A percentile compares a stretch with the other conserved stretches of the same genome.
Evolutionary conservation across 352 stramenopile genomes (phyloP).

Genomic region (Globisporangium viniferum): DNA sequence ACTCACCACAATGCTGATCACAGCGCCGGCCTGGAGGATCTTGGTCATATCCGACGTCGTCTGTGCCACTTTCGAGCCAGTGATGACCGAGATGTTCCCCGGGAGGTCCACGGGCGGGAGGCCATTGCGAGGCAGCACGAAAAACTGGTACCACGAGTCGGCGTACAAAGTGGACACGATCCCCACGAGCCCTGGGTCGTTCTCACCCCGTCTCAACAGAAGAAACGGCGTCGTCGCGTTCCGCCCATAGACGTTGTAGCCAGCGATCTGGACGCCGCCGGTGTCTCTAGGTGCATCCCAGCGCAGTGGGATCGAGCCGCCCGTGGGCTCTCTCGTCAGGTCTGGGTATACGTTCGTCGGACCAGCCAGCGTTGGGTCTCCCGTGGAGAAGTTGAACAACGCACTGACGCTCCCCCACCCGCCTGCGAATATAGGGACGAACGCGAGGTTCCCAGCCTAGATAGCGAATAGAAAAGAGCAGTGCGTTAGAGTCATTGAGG

Average conservation of each 20-base stretch:
- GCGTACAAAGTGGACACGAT: constrained; percentile 33
- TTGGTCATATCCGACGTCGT: constrained; percentile 39
- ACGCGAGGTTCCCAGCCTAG: constrained; percentile 46
- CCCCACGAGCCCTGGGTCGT: constrained; percentile 12
- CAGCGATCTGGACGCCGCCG: constrained; percentile 30
- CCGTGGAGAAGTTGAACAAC: constrained; percentile 31
- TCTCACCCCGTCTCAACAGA: constrained; percentile 15
- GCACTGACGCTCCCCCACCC: constrained; percentile 47
- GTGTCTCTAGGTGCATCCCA: constrained; percentile 52
- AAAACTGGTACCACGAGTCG: constrained; percentile 42
- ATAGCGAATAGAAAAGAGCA: neutral
- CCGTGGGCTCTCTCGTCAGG: constrained; percentile 26
- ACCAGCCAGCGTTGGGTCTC: constrained; percentile 28
- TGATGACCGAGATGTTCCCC: constrained; percentile 36
- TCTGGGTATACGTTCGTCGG: constrained; percentile 23
- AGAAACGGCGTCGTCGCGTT: constrained; percentile 27
- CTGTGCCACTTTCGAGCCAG: constrained; percentile 26
- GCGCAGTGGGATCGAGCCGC: constrained; percentile 47
- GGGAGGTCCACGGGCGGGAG: constrained; percentile 15
- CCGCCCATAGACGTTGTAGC: constrained; percentile 37
- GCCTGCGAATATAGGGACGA: constrained; percentile 24
- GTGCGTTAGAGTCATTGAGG: neutral
- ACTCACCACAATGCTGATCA: constrained; percentile 34
- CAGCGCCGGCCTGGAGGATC: constrained; percentile 25
- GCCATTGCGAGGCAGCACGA: constrained; percentile 43